Conservation (phyloP, 2,329 filamentous ascomycete species). For the Talaromyces sp. region DNA sequence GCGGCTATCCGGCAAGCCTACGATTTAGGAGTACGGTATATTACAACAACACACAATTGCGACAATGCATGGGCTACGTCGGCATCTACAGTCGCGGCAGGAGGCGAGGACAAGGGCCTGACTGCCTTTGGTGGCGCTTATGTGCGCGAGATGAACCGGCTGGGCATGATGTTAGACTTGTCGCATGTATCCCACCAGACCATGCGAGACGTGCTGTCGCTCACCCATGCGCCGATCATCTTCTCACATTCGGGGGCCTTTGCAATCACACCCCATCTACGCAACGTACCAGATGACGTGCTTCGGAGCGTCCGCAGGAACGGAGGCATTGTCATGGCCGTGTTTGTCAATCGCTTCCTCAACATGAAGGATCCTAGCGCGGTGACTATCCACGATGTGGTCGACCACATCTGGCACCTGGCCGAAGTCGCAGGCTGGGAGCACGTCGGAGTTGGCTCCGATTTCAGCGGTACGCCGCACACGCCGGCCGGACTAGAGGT, state of each 20-base stretch:
- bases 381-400: constrained; percentile 30
- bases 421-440: constrained; percentile 26
- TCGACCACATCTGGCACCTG: constrained; percentile 34
- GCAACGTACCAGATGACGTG: constrained; percentile 41
- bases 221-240: constrained; percentile 20
- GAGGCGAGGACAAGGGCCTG: constrained; percentile 15
- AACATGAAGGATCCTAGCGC: constrained; percentile 22
- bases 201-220: constrained; percentile 18
- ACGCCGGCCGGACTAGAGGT: constrained; percentile 20
- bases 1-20: constrained; percentile 17
- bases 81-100: constrained; percentile 16
- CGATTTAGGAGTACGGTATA: constrained; percentile 10
- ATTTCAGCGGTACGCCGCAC: constrained; percentile 28
- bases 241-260: constrained; percentile 20
- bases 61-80: constrained; percentile 23
- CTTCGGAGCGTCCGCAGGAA: constrained; percentile 31
- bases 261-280: constrained; percentile 23
- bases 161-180: constrained; percentile 25
- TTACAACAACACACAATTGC: constrained; percentile 5
- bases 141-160: constrained; percentile 24
- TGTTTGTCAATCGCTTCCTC: constrained; percentile 32
- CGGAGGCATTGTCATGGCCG: constrained; percentile 38
- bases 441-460: constrained; percentile 31
- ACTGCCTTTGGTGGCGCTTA: constrained; percentile 18
- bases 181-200: constrained; percentile 19